Base-by-base conservation (phyloP, 495 filamentous ascomycete genomes). In the Hypoxylon intermedium region DNA sequence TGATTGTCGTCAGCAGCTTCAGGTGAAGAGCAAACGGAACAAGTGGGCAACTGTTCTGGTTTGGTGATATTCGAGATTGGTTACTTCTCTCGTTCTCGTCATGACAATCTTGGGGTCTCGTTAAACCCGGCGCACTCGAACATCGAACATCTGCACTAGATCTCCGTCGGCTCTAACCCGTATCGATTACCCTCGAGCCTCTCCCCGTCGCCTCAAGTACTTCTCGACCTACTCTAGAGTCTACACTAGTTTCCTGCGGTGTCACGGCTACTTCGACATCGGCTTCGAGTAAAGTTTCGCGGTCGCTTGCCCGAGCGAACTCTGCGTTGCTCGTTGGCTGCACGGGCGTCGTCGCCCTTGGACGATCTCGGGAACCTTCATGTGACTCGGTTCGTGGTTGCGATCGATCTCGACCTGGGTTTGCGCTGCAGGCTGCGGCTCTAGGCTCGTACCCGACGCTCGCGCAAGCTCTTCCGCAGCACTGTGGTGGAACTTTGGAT, bases 401-500 rank as follows among this genome's bases (percentile, higher is more conserved):
- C 37, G 44, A 34, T 48, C n/a, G 28, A 46, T 41, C 16, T 52
- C 54, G 36, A 50, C 13, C 23, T 58, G 33, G 19, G 23, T 58
- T 44, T 53, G 9, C 44, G 19, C 36, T 16, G 28, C n/a, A n/a
- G n/a, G n/a, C n/a, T n/a, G n/a, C n/a, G n/a, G n/a, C n/a, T n/a
- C n/a, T n/a, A n/a, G n/a, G n/a, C 51, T 51, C 48, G 30, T 31
- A 31, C 23, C 51, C 51, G 38, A 45, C 40, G 24, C 21, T 49
- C 48, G 9, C 19, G 33, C 31, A 52, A 24, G 34, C 16, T 40
- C 38, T 45, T 56, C n/a, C n/a, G n/a, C n/a, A n/a, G n/a, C n/a
- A n/a, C n/a, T n/a, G n/a, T 38, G 23, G 51, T 34, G 34, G 16
- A 46, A 46, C 61, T 55, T 60, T 59, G 61, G 63, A 66, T 66